Percentiles rank a stretch among this genome's conserved stretches.
These are phyloP conservation scores for Leccinum longicurvipes DNA, from an alignment of 768 basidiomycete genomes.

Conservation along the genomic window DNA sequence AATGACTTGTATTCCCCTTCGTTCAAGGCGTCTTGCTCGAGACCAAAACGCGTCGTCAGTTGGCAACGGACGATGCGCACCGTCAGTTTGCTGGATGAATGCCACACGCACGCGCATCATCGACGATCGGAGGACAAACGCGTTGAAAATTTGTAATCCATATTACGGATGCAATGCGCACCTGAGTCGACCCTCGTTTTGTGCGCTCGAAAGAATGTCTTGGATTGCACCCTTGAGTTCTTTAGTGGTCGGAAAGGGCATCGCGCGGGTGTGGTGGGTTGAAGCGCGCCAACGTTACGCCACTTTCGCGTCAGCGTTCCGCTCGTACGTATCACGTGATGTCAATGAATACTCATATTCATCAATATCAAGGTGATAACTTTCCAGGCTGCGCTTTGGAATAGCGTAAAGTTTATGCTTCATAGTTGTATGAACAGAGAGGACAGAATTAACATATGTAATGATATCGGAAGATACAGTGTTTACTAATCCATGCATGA, in stretches of 20 bases:
- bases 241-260: conserved; percentile 13
- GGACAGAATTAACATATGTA: background rate
- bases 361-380: too few relatives aligned
- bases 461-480: background rate
- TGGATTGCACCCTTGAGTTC: conserved; percentile 19
- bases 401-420: too few relatives aligned
- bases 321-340: conserved; percentile 13
- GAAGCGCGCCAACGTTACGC: background rate
- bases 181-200: conserved; percentile 20
- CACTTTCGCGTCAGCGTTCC: background rate
- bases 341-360: too few relatives aligned
- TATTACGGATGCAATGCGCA: background rate
- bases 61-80: conserved; percentile 47
- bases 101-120: background rate
- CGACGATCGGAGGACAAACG: background rate
- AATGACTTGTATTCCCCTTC: conserved; percentile 41
- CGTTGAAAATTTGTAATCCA: background rate
- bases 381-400: too few relatives aligned
- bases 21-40: conserved; percentile 46
- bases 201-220: conserved; percentile 22
- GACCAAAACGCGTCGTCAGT: conserved; percentile 44
- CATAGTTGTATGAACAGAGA: too few relatives aligned
- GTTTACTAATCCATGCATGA: background rate
- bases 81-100: conserved; percentile 34
- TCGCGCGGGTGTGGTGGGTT: background rate